These are phyloP conservation scores for Kuraishia ogatae DNA, from an alignment of 805 yeast species.

Conservation along the genomic window DNA sequence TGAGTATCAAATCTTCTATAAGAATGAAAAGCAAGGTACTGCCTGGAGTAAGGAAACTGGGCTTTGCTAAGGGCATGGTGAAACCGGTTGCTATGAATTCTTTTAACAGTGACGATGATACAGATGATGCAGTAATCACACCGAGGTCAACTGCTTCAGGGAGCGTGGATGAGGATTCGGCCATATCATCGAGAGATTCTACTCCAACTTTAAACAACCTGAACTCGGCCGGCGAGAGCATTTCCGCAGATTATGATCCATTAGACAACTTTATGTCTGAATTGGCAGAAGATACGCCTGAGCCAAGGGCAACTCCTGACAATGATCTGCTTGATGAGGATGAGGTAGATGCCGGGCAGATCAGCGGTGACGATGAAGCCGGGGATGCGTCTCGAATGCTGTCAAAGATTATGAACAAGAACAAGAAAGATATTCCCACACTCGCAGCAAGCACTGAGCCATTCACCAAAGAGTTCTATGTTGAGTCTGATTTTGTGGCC, in stretches of 20 bases:
- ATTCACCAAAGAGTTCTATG: conserved; percentile 55
- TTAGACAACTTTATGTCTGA: conserved; percentile 9
- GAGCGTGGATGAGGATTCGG: background rate
- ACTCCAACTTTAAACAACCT: background rate
- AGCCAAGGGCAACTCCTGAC: background rate
- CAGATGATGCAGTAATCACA: background rate
- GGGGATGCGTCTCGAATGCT: conserved; percentile 10
- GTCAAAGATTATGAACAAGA: conserved; percentile 31
- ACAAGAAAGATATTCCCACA: conserved; percentile 40
- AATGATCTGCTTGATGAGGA: conserved; percentile 1
- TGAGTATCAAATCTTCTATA: background rate
- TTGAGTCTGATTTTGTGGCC: conserved; percentile 46
- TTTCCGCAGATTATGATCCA: conserved; percentile 10
- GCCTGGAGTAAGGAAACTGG: background rate
- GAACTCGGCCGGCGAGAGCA: background rate
- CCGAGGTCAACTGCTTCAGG: background rate
- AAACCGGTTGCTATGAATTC: background rate
- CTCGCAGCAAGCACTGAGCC: conserved; percentile 40
- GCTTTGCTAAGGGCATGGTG: background rate
- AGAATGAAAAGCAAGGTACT: background rate
- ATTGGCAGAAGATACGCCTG: conserved; percentile 1
- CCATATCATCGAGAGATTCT: background rate
- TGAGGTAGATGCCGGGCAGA: conserved; percentile 3
- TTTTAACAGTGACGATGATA: background rate
- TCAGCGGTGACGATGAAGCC: background rate